Conservation (phyloP, 208 protist species). For the Leptomonas pyrrhocoris region DNA sequence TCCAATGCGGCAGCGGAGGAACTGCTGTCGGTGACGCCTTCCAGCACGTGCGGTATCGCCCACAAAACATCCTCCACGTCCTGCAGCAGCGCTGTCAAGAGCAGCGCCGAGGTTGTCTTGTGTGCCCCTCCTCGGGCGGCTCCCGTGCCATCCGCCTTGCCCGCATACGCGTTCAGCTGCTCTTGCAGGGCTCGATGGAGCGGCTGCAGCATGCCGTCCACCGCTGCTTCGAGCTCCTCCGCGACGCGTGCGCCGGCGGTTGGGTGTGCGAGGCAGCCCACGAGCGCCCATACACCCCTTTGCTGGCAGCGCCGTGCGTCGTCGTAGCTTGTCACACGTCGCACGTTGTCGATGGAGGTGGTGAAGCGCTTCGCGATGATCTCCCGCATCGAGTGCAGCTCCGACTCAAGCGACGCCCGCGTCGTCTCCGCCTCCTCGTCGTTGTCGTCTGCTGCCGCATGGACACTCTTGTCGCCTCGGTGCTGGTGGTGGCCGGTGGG, state of each 20-base stretch:
- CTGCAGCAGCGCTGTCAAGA: constrained; percentile 28
- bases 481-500: too few species aligned
- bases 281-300: constrained; percentile 10
- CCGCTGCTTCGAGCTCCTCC: constrained; percentile 26
- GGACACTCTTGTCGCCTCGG: background rate
- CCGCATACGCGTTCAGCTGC: constrained; percentile 17
- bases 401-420: constrained; percentile 37
- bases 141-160: background rate
- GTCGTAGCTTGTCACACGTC: constrained; percentile 24
- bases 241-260: constrained; percentile 16
- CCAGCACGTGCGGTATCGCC: constrained; percentile 18
- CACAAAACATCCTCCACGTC: constrained; percentile 44
- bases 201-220: constrained; percentile 46
- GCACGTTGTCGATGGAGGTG: constrained; percentile 18
- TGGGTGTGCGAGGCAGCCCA: constrained; percentile 12
- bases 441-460: background rate
- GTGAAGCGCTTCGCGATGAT: constrained; percentile 53
- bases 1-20: background rate
- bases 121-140: background rate
- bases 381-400: constrained; percentile 53
- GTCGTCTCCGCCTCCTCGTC: constrained; percentile 31
- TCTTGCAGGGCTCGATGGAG: constrained; percentile 39
- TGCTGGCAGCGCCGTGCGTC: constrained; percentile 24
- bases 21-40: background rate
- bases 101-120: constrained; percentile 6